Base-by-base conservation (phyloP, 1,284 basidiomycete species). In the Xerocomus tenax region DNA sequence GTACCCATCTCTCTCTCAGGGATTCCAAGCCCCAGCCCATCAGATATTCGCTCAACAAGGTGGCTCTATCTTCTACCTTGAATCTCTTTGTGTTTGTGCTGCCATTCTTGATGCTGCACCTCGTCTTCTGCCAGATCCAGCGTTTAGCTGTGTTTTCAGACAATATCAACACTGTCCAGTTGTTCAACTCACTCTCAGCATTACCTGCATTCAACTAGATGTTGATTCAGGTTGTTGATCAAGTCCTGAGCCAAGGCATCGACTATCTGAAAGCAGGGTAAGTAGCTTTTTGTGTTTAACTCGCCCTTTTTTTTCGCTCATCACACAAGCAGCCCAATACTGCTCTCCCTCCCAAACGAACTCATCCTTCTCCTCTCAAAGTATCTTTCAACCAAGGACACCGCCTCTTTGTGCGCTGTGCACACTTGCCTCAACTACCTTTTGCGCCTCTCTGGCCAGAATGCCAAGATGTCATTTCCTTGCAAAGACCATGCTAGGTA, bases 11-110 rank as follows among this genome's bases (percentile, higher is more conserved):
- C 8, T 16, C 0, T 10, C 32, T 0, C 6, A 50, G 0, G 68
- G 61, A 0, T 70, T 61, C 21, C 47, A 59, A 12, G 3, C 50
- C 60, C 9, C 5, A 29, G 0, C 16, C 2, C n/a, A 42, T 29
- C 2, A 3, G 5, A 8, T 29, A 2, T 42, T 28, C 9, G 3
- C 40, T 8, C 18, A 30, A 16, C 28, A 42, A 0, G 5, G 7
- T 1, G 10, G 18, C 1, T 42, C 36, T 3, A 70, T 62, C 30
- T 64, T 71, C 48, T 72, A 55, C 48, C 61, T 55, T 21, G 66
- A 73, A 50, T 63, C 65, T 0, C 42, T 67, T 0, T 50, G 50
- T 16, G 61, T 71, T 1, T 18, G 55, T 2, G 48, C 57, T 1
- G 63, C 64, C 0, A 44, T 70, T 0, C 43, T 44, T 5, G 19